These are phyloP conservation scores for Colletotrichum tabaci DNA, from an alignment of 2,329 filamentous ascomycete genomes.

Conservation along the genomic window DNA sequence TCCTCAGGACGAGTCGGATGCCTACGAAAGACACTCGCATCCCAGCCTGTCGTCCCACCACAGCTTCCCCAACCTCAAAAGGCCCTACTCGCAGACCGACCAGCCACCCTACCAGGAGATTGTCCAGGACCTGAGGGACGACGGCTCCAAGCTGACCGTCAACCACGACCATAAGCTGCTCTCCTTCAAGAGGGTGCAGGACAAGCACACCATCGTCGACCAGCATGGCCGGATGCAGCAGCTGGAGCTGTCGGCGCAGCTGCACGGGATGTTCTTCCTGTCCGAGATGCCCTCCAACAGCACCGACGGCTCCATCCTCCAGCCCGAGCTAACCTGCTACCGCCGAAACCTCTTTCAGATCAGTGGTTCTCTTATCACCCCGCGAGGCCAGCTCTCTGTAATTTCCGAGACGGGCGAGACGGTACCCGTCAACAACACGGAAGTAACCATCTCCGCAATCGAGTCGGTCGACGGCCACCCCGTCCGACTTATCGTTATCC, in stretches of 20 bases:
- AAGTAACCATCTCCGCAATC: constrained; percentile 91
- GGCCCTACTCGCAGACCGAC: constrained; percentile 70
- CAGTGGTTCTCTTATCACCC: constrained; percentile 88
- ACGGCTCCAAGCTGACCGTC: constrained; percentile 69
- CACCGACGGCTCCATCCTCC: constrained; percentile 70
- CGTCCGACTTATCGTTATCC: constrained; percentile 95
- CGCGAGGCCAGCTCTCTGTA: constrained; percentile 83
- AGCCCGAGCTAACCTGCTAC: constrained; percentile 94
- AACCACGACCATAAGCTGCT: constrained; percentile 74
- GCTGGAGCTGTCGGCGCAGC: constrained; percentile 78
- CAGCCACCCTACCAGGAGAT: constrained; percentile 72
- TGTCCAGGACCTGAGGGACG: constrained; percentile 72
- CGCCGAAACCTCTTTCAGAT: constrained; percentile 96
- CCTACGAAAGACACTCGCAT: constrained; percentile 68
- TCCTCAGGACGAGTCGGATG: constrained; percentile 67
- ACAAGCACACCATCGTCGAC: constrained; percentile 74
- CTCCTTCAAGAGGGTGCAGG: constrained; percentile 69
- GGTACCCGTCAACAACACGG: constrained; percentile 85
- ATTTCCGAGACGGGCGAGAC: constrained; percentile 88
- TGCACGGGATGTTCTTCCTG: constrained; percentile 91
- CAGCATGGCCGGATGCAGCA: constrained; percentile 72
- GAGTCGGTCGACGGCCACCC: constrained; percentile 95
- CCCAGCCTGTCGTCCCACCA: constrained; percentile 65
- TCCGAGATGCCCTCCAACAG: constrained; percentile 81
- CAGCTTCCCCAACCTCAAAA: constrained; percentile 70